Base-by-base conservation (phyloP, 129 eudicot species). In the Artemisia tridentata region DNA sequence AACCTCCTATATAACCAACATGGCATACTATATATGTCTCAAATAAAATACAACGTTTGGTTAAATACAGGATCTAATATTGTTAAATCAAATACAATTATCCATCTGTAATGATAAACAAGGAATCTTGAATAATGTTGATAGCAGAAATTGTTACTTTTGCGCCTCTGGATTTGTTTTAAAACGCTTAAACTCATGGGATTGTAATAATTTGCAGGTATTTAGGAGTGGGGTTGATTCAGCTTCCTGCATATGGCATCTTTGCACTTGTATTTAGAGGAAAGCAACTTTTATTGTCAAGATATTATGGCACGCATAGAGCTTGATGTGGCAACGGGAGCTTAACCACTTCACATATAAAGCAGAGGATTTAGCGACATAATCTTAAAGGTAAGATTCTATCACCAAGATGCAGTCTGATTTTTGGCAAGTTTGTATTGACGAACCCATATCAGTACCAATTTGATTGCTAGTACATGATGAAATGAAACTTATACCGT, bases 181-280 rank as follows among this genome's bases (percentile, higher is more conserved):
- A 6, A 49, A 29, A 34, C 12, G 47, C 31, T 41, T 43, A 14
- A 74, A 52, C 29, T 74, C 15, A 65, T 65, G 72, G 31, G 34
- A 53, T 38, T 53, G 34, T 67, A 62, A 58, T 47, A 41, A 9
- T 43, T 68, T 74, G 77, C 96, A 93, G 98, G 98, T 93, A 93
- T 79, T 77, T 88, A 51, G 95, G 68, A 43, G 86, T 93, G 49
- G 95, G 96, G 11, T 57, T 85, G 69, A 69, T 89, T 72, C 84
- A 69, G 70, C 70, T 93, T 52, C 98, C 95, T n/a, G 89, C 95
- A 52, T 93, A 65, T 48, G 91, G 90, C 56, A 46, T 86, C 47
- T 81, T 85, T 68, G 63, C 80, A 23, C 72, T 89, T 29, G 50
- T 89, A 72, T 82, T 80, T 51, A 72, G 84, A 71, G 66, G 83